These are phyloP conservation scores for Fusarium sp. DNA, from an alignment of 2,329 filamentous ascomycete genomes.

Conservation along the genomic window DNA sequence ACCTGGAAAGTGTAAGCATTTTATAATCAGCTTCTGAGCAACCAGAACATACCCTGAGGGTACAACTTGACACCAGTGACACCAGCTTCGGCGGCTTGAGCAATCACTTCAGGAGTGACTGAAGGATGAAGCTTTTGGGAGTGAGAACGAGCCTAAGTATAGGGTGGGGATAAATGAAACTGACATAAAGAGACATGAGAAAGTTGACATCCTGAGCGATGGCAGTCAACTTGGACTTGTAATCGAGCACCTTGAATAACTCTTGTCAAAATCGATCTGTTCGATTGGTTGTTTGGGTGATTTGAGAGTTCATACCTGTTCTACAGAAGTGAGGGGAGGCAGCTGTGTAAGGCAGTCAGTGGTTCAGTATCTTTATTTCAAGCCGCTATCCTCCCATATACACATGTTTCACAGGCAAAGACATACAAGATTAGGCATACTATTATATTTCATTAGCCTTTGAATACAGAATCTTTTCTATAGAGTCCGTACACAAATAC, in stretches of 20 bases:
- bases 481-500: constrained; percentile 60
- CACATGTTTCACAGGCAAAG: constrained; percentile 4
- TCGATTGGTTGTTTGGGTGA: too few relatives aligned
- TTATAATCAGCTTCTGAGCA: neutral
- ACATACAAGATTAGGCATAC: constrained; percentile 71
- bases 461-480: constrained; percentile 25
- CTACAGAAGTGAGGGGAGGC: constrained; percentile 37
- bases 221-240: constrained; percentile 70
- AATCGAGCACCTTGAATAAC: constrained; percentile 67
- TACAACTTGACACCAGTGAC: constrained; percentile 81
- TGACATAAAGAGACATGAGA: constrained; percentile 78
- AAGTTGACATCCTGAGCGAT: constrained; percentile 73
- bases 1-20: constrained; percentile 52
- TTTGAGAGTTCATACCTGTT: constrained; percentile 25
- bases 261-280: neutral
- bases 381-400: neutral
- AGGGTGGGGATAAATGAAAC: constrained; percentile 28
- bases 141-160: constrained; percentile 1
- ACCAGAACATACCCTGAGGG: constrained; percentile 56
- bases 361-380: neutral
- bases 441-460: constrained; percentile 39
- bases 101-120: constrained; percentile 76
- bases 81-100: constrained; percentile 77
- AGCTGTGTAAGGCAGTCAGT: constrained; percentile 23
- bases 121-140: constrained; percentile 63